Percentiles rank a stretch among this genome's conserved stretches.
phyloP scores from a whole-genome alignment of 2,329 filamentous ascomycete genomes.

The Ophiocordyceps camponoti-saundersi region DNA sequence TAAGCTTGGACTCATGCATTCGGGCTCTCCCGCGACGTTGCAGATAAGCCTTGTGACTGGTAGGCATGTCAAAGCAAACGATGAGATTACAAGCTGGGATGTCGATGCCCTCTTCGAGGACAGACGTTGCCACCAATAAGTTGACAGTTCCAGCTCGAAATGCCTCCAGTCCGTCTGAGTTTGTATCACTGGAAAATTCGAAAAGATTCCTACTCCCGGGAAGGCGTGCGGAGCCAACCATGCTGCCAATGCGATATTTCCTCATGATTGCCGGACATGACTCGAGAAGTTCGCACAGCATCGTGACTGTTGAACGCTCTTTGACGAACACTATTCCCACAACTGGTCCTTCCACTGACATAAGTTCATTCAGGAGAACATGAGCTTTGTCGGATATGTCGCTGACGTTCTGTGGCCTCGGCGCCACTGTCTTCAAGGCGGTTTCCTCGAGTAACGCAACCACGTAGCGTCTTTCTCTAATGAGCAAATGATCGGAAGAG shows the following conservation, averaged over 20 bases:
- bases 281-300: constrained; percentile 40
- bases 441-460: constrained; percentile 24
- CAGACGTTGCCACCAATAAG: constrained; percentile 44
- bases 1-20: constrained; percentile 30
- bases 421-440: constrained; percentile 2
- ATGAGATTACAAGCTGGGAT: constrained; percentile 47
- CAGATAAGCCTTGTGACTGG: constrained; percentile 38
- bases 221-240: constrained; percentile 35
- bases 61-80: constrained; percentile 34
- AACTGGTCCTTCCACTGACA: constrained; percentile 21
- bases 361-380: constrained; percentile 33
- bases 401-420: constrained; percentile 3
- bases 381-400: constrained; percentile 40
- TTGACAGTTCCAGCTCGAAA: constrained; percentile 39
- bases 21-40: constrained; percentile 38
- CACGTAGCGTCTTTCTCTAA: constrained; percentile 39
- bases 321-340: constrained; percentile 53
- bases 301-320: constrained; percentile 41
- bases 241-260: constrained; percentile 31
- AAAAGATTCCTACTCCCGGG: constrained; percentile 20
- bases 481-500: constrained; percentile 23
- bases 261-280: constrained; percentile 27
- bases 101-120: constrained; percentile 53
- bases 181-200: constrained; percentile 15
- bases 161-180: constrained; percentile 18